Evolutionary conservation across 1,284 basidiomycete genomes (phyloP).

Genomic region (Apiotrichum montevideense): DNA sequence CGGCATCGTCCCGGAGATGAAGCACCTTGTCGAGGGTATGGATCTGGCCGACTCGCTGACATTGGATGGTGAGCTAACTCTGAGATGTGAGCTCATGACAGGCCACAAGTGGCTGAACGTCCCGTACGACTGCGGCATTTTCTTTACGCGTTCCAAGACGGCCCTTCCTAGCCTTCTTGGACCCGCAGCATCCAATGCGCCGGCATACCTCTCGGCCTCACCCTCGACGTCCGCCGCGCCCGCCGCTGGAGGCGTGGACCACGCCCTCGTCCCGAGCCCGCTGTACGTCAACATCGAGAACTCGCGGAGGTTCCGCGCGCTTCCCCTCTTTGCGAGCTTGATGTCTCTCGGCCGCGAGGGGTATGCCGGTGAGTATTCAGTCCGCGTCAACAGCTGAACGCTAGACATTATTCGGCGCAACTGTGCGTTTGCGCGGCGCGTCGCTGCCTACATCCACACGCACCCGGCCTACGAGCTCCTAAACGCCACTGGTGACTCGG

Average conservation of each 20-base stretch:
- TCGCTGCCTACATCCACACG: slow-evolving; percentile 40
- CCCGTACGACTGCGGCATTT: slow-evolving; percentile 53
- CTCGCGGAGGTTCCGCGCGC: slow-evolving; percentile 50
- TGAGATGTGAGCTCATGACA: not conserved
- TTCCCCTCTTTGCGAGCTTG: slow-evolving; percentile 51
- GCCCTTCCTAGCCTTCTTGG: slow-evolving; percentile 46
- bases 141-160: slow-evolving; percentile 44
- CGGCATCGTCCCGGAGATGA: slow-evolving; percentile 45
- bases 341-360: slow-evolving; percentile 48
- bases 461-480: slow-evolving; percentile 43
- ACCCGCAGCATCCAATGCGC: slow-evolving; percentile 43
- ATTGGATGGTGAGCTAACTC: slow-evolving; percentile 44
- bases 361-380: slow-evolving; percentile 35
- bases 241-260: not conserved
- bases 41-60: slow-evolving; percentile 50
- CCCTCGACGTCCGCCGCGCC: not conserved
- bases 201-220: slow-evolving; percentile 45
- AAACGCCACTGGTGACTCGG: slow-evolving; percentile 25
- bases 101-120: slow-evolving; percentile 50
- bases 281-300: slow-evolving; percentile 51
- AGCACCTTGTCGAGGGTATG: slow-evolving; percentile 42
- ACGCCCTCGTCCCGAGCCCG: slow-evolving; percentile 26
- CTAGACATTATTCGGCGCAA: slow-evolving; percentile 47
- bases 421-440: slow-evolving; percentile 44
- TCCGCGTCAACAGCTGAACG: not conserved